A percentile compares a stretch with the other conserved stretches of the same genome.
Conservation (phyloP, 2,329 filamentous ascomycete species). For the Didymella pomorum region DNA sequence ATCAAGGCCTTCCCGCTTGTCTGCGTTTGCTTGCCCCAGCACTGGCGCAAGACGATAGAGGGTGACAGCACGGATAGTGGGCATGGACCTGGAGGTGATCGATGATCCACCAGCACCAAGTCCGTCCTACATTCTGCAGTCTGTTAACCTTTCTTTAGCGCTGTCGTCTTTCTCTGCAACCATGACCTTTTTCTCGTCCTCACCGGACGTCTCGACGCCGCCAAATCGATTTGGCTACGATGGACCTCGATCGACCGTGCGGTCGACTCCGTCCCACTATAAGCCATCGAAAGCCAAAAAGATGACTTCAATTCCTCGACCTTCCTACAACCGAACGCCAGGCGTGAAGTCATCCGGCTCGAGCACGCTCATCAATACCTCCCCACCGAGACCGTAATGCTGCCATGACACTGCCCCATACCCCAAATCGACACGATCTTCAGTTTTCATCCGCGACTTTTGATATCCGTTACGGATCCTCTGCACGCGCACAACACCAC, state of each 20-base stretch:
- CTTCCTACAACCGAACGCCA: constrained; percentile 28
- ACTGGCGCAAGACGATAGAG: constrained; percentile 97
- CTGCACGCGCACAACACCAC: constrained; percentile 7
- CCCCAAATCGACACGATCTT: constrained; percentile 22
- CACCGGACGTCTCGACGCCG: constrained; percentile 8
- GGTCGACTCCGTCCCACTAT: constrained; percentile 4
- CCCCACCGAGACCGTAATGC: constrained; percentile 38
- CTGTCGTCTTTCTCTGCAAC: constrained; percentile 31
- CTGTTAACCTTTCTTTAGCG: constrained; percentile 40
- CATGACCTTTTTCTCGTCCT: constrained; percentile 19
- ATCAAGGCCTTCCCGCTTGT: constrained; percentile 98
- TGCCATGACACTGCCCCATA: constrained; percentile 42
- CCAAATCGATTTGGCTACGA: background rate
- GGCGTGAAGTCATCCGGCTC: constrained; percentile 38
- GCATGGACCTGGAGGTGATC: constrained; percentile 46
- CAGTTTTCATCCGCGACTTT: constrained; percentile 35
- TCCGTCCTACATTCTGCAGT: constrained; percentile 22
- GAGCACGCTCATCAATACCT: constrained; percentile 42
- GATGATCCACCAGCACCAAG: constrained; percentile 43
- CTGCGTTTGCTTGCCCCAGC: constrained; percentile 92
- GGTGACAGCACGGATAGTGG: constrained; percentile 66
- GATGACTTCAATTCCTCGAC: constrained; percentile 26
- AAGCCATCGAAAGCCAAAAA: background rate
- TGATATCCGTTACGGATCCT: constrained; percentile 38
- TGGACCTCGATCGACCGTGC: constrained; percentile 8